Percentiles rank a stretch among this genome's conserved stretches.
Conservation (phyloP, 2,329 filamentous ascomycete genomes). For the Onygena corvina region DNA sequence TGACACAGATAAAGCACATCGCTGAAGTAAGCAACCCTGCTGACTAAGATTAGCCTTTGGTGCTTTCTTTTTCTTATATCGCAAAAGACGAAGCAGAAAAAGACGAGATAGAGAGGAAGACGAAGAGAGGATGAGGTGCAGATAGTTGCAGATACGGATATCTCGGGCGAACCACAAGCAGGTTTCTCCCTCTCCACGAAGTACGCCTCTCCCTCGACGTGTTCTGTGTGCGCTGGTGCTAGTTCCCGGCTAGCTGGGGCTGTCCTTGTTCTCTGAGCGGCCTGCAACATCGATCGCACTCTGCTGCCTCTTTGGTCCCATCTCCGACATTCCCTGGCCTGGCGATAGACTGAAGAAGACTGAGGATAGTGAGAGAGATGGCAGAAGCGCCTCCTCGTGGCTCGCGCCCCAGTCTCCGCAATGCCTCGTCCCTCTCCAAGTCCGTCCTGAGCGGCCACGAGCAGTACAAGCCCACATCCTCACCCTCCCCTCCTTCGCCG, state of each 20-base stretch:
- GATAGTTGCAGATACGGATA: conserved; percentile 6
- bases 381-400: conserved; percentile 19
- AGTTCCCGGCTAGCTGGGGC: too few species aligned
- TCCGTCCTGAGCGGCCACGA: conserved; percentile 40
- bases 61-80: neutral
- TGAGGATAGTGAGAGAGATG: neutral
- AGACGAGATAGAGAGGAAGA: too few species aligned
- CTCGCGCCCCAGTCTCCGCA: conserved; percentile 33
- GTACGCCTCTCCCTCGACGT: too few species aligned
- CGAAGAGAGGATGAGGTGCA: too few species aligned
- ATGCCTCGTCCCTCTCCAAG: conserved; percentile 30
- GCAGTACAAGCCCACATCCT: conserved; percentile 35
- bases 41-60: neutral
- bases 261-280: too few species aligned
- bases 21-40: neutral
- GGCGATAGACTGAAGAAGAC: neutral
- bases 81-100: too few species aligned
- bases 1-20: neutral
- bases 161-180: neutral
- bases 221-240: too few species aligned
- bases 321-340: neutral
- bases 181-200: too few species aligned
- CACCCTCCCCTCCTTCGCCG: too few species aligned
- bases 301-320: neutral
- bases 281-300: conserved; percentile 1